Base-by-base conservation (phyloP, 2,329 filamentous ascomycete species). In the Diaporthe vaccinii region DNA sequence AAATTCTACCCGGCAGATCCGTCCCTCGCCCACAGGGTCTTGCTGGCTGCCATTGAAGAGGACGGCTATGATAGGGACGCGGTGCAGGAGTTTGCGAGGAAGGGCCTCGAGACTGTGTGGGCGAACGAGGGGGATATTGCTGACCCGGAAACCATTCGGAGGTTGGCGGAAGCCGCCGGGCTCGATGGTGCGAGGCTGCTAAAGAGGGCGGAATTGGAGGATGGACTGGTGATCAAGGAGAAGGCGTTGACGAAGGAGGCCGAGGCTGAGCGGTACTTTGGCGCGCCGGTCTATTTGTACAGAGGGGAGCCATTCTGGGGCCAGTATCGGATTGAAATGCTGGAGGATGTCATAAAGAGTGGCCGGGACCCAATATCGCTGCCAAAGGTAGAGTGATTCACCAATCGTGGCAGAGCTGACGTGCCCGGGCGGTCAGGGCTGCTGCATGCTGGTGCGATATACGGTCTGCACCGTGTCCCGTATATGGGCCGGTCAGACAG, bases 21-120 rank as follows among this genome's bases (percentile, higher is more conserved):
- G 0, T 82, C 81, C 9, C 78, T 82, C 8, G 80, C 81, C 14
- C 81, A 83, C 72, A 28, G 65, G 25, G 65, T 69, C 10, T 25
- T 69, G 22, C 44, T 69, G 28, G 65, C 65, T 34, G 44, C 65
- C n/a, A 53, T 69, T 4, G 65, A 69, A 49, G 65, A 69, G 65
- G 58, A 62, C 8, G 58, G 58, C 36, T 44, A 62, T 3, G 58
- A 62, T 5, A 20, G n/a, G 2, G 22, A 44, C 0, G 58, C 58
- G 14, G 58, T 62, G n/a, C 58, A 62, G 39, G 36, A 62, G 20
- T 62, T 62, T 7, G 58, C 58, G 34, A 44, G 58, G 36, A 62
- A 62, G 58, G 58, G 58, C 12, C 58, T 62, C 36, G 36, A 62
- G 39, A 62, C 58, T 28, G 58, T 62, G 3, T 62, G 58, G 58